phyloP scores from a whole-genome alignment of 371 early-diverging fungal genomes.

The Mucor velutinosus region DNA sequence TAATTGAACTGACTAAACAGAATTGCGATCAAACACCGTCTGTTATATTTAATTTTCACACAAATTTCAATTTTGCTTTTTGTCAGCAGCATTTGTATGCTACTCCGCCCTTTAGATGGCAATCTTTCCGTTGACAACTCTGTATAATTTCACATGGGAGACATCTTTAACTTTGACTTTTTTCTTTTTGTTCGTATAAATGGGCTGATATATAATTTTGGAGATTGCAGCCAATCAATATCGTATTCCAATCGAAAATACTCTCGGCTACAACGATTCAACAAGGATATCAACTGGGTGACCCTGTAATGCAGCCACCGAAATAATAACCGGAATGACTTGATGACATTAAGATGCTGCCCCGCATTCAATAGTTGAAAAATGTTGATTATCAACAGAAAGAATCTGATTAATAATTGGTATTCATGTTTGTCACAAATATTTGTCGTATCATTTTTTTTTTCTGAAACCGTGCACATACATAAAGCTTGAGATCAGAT shows the following conservation, averaged over 20 bases:
- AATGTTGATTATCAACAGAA: neutral
- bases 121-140: neutral
- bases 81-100: neutral
- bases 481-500: neutral
- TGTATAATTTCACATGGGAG: neutral
- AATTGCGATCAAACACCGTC: slow-evolving; percentile 1
- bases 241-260: neutral
- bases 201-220: neutral
- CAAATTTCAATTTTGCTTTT: neutral
- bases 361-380: neutral
- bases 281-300: neutral
- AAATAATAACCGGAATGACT: neutral
- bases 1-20: slow-evolving; percentile 2
- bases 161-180: neutral
- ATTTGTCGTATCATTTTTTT: slow-evolving; percentile 4
- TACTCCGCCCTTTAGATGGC: neutral
- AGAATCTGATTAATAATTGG: neutral
- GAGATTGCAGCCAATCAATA: neutral
- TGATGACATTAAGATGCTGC: neutral
- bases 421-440: neutral
- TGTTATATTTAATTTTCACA: neutral
- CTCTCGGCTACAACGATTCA: neutral
- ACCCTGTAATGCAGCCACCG: neutral
- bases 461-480: neutral
- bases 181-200: neutral